Evolutionary conservation across 495 filamentous ascomycete species (phyloP).

Genomic region (Opeltia flavorubescens): DNA sequence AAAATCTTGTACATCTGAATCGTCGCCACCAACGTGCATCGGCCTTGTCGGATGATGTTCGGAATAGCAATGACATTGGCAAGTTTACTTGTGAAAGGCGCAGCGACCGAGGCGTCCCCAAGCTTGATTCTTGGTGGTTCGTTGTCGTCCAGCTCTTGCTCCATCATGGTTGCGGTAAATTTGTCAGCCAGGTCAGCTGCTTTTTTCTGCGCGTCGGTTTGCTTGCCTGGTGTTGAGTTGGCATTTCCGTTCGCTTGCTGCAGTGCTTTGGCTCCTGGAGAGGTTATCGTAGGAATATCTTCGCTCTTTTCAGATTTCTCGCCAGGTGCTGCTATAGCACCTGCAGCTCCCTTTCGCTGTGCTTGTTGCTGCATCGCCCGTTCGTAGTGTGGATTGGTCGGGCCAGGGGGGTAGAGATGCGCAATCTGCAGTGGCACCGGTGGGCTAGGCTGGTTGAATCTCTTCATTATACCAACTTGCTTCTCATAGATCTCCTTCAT

Average conservation of each 20-base stretch:
- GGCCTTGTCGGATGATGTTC: conserved; percentile 94
- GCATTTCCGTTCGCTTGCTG: conserved; percentile 38
- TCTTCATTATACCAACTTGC: conserved; percentile 74
- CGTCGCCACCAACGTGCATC: conserved; percentile 92
- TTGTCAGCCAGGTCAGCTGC: conserved; percentile 75
- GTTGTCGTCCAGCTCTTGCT: conserved; percentile 70
- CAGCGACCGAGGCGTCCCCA: conserved; percentile 91
- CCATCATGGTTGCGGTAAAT: conserved; percentile 79
- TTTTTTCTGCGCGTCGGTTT: conserved; percentile 49
- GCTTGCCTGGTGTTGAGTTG: conserved; percentile 42
- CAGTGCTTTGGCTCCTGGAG: conserved; percentile 55
- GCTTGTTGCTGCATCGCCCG: conserved; percentile 81
- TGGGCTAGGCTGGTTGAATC: conserved; percentile 83
- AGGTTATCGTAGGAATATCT: conserved; percentile 50
- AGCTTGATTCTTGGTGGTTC: conserved; percentile 95
- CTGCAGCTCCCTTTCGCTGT: conserved; percentile 48
- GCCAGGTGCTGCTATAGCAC: conserved; percentile 21
- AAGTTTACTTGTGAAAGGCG: conserved; percentile 94
- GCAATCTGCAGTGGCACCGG: conserved; percentile 84
- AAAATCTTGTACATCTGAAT: conserved; percentile 99
- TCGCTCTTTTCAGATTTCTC: conserved; percentile 32
- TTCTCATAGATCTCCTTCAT: conserved; percentile 99
- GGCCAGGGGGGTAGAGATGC: conserved; percentile 86
- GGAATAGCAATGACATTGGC: conserved; percentile 94
- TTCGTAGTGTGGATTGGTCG: conserved; percentile 85